phyloP scores from a whole-genome alignment of 257 asterid species.

The Parsonsia alboflavescens region DNA sequence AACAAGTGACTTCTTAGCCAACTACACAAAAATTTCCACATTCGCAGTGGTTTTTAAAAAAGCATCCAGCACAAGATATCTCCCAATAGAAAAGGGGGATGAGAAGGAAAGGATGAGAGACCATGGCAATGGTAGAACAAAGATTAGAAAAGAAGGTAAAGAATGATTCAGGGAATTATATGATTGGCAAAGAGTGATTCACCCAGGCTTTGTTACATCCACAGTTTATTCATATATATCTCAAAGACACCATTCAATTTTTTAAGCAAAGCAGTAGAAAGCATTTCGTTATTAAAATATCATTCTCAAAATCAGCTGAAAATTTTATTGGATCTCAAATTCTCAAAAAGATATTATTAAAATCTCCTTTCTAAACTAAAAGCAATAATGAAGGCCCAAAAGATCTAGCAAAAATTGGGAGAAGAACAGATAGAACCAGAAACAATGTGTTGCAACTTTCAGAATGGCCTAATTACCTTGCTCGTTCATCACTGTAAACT shows the following conservation, averaged over 20 bases:
- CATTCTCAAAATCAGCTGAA: not conserved
- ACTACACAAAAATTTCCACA: not conserved
- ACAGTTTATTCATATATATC: not conserved
- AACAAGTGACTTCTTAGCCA: not conserved
- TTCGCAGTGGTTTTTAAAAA: not conserved
- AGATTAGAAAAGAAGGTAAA: not conserved
- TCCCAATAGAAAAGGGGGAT: not conserved
- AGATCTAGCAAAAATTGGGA: not conserved
- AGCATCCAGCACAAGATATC: not conserved
- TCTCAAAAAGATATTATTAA: not conserved
- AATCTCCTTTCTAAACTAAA: not conserved
- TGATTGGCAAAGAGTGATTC: not conserved
- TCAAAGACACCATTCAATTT: not conserved
- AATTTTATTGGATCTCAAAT: not conserved
- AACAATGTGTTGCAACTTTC: slow-evolving; percentile 1
- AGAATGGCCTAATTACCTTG: slow-evolving; percentile 49
- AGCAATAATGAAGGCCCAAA: not conserved
- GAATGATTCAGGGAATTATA: not conserved
- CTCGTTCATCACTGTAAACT: slow-evolving; percentile 81
- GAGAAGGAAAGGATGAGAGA: not conserved
- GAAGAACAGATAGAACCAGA: not conserved
- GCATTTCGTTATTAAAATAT: not conserved
- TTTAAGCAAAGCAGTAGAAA: not conserved
- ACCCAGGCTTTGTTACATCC: not conserved
- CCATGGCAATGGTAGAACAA: not conserved